These are phyloP conservation scores for Pythium guiyangense DNA, from an alignment of 352 stramenopile species.

Conservation along the genomic window DNA sequence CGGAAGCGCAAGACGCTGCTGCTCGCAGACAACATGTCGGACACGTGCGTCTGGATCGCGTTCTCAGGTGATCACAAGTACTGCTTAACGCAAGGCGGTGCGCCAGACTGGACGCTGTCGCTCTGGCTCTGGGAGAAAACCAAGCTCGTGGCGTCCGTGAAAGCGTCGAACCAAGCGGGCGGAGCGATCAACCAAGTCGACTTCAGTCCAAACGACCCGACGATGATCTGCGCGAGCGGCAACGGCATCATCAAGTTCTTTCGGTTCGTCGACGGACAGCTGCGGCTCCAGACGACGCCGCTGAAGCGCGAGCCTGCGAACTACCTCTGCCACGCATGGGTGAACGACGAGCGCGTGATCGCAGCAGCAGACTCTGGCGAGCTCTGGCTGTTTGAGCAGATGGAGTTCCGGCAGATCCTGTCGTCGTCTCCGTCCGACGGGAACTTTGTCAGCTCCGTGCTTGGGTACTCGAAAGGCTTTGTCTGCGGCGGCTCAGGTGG, in stretches of 20 bases:
- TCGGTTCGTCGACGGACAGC: constrained; percentile 75
- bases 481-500: constrained; percentile 75
- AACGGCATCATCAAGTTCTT: constrained; percentile 90
- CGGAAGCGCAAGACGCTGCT: constrained; percentile 83
- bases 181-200: constrained; percentile 83
- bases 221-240: constrained; percentile 85
- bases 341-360: constrained; percentile 89
- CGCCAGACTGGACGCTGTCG: constrained; percentile 88
- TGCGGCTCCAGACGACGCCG: constrained; percentile 63
- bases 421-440: constrained; percentile 69
- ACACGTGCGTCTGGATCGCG: constrained; percentile 70
- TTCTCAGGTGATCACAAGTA: constrained; percentile 92
- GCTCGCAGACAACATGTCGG: constrained; percentile 71
- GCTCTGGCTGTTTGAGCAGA: constrained; percentile 91
- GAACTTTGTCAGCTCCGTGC: constrained; percentile 77
- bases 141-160: constrained; percentile 79
- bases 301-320: constrained; percentile 78
- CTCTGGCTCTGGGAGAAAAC: constrained; percentile 92
- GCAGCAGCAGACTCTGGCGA: constrained; percentile 86
- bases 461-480: constrained; percentile 90
- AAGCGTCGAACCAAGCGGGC: constrained; percentile 61
- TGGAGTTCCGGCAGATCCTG: constrained; percentile 87
- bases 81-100: constrained; percentile 84
- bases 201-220: constrained; percentile 86
- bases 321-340: constrained; percentile 90